Base-by-base conservation (phyloP, 148 eudicot genomes). In the Suaeda aralocaspica region DNA sequence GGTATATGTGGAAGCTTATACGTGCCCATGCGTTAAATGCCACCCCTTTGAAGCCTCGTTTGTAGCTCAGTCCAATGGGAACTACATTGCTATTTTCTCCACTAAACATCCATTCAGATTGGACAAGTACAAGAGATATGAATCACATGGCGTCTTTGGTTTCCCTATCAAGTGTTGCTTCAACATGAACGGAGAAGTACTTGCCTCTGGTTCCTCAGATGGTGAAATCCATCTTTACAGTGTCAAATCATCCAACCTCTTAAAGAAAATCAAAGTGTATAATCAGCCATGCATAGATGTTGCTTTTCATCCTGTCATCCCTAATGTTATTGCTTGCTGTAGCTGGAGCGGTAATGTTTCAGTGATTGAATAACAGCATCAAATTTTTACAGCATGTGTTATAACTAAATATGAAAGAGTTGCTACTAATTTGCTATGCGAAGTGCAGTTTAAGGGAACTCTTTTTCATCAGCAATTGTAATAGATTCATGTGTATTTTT, bases 61-160 rank as follows among this genome's bases (percentile, higher is more conserved):
- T 67, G 82, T 90, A 34, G 98, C 93, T 22, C 96, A 92, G 70
- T 88, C 98, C 61, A 88, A 92, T 46, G 98, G 94, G n/a, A 88
- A 90, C 81, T 90, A 92, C 82, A 88, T 87, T 5, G 96, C 96
- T 53, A 90, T 88, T 6, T 86, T 92, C 78, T 92, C 92, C 42
- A 75, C 89, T 5, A 88, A 80, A 69, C 84, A 84, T 53, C 94
- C 94, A 25, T 92, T 80, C 74, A 90, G 73, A 75, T 80, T 92
- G 26, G 87, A 92, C 80, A 92, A 86, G 76, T 92, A 83, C 89
- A 84, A 78, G 81, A 81, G 98, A 56, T 89, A 77, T 59, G 91
- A 86, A 69, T 74, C 86, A 48, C 98, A 90, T 59, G 86, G 82
- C 0, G 88, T 90, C 51, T 88, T 85, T 44, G 96, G 95, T 9